Evolutionary conservation across 2,329 filamentous ascomycete species (phyloP), one percentile per base, ranked within the genome.

Genomic region (Davidsoniella neocaledoniae): DNA sequence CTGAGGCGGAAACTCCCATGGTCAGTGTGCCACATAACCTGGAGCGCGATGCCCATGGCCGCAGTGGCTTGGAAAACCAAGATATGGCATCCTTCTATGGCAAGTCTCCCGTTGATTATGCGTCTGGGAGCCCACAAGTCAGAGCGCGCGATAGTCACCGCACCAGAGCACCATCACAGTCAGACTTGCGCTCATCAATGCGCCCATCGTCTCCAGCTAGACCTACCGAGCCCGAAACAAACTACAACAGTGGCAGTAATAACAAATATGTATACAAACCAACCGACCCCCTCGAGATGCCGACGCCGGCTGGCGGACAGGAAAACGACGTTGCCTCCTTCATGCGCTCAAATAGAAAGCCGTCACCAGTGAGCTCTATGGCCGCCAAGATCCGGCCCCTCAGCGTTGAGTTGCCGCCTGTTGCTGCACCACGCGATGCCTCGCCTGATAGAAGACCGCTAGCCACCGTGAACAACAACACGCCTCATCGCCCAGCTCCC

Each of bases 281-380:
- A 10, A 9, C 12, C 12, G 41, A 45, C 7, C 19, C 7, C 3
- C 21, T 40, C 9, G 39, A 25, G 14, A 46, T 37, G 33, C 36
- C 38, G 16, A 48, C 33, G 26, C 74, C 80, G 1, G 66, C 67
- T 3, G 73, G 81, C 54, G 86, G 94, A 57, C 86, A 94, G 61
- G 88, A 95, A 62, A 95, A 95, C 60, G 78, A 91, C 54, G 72
- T 76, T 3, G 80, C 80, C 2, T 75, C 81, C 23, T 81, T 77
- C 0, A 81, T 85, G 63, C 81, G 41, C 40, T 47, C 43, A 26
- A 19, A 16, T 33, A 45, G 48, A 26, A 50, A 39, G 36, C 43
- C 44, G 9, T 48, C 51, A 4, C 51, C 47, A n/a, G 29, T 46
- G 19, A 52, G 40, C 8, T 52, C 50, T 14, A 23, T 44, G n/a